phyloP scores from a whole-genome alignment of 768 basidiomycete genomes.

The Pisolithus sp. region DNA sequence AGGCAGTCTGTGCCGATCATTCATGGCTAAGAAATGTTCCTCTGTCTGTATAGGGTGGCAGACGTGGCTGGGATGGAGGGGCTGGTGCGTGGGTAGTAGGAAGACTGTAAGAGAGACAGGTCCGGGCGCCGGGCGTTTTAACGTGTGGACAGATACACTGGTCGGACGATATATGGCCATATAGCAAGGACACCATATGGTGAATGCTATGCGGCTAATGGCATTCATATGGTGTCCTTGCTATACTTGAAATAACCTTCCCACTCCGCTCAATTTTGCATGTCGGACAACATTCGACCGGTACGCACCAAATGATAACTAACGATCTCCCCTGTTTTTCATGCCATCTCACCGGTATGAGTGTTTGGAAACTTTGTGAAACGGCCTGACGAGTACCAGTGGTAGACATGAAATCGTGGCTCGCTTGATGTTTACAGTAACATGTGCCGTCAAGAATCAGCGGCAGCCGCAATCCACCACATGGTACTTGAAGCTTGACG shows the following conservation, averaged over 20 bases:
- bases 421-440: no score
- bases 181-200: no score
- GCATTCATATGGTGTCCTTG: constrained; percentile 21
- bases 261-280: constrained; percentile 22
- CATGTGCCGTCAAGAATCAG: not conserved
- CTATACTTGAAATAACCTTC: constrained; percentile 31
- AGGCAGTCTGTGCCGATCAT: constrained; percentile 34
- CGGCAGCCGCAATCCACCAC: not conserved
- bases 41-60: constrained; percentile 45
- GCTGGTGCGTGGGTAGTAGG: constrained; percentile 42
- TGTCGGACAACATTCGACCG: constrained; percentile 1
- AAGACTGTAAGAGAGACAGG: constrained; percentile 28
- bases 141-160: not conserved
- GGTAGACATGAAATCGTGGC: no score
- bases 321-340: no score
- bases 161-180: constrained; percentile 16
- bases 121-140: not conserved
- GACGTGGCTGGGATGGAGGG: constrained; percentile 27
- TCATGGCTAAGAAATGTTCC: constrained; percentile 49
- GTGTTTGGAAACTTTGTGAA: no score
- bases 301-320: not conserved
- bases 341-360: no score
- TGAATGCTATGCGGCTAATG: not conserved
- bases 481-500: no score
- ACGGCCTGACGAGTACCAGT: no score